Evolutionary conservation across 2,329 filamentous ascomycete genomes (phyloP).

Genomic region (Neobulgaria alba): DNA sequence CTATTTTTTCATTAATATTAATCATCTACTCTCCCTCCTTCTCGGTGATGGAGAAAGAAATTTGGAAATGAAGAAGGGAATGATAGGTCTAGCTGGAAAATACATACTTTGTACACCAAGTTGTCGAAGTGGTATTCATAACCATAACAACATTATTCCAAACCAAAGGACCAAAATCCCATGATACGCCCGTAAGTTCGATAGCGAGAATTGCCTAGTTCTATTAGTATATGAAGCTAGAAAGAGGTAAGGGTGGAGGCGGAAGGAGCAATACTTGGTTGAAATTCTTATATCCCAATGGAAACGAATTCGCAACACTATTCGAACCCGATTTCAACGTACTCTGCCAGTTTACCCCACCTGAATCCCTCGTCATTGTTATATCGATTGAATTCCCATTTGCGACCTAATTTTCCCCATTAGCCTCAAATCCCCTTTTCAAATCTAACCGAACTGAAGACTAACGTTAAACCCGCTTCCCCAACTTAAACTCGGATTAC

Average conservation of each 20-base stretch:
- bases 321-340: too few relatives aligned
- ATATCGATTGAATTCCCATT: background rate
- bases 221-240: background rate
- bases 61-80: background rate
- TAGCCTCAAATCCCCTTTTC: too few relatives aligned
- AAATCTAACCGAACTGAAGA: too few relatives aligned
- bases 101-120: background rate
- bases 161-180: background rate
- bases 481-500: background rate
- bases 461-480: too few relatives aligned
- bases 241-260: too few relatives aligned
- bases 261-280: background rate
- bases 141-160: background rate
- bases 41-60: too few relatives aligned
- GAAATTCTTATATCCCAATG: too few relatives aligned
- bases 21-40: background rate
- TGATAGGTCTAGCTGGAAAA: too few relatives aligned
- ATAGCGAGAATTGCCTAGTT: background rate
- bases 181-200: background rate
- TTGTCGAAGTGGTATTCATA: background rate
- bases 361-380: background rate
- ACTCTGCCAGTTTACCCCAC: too few relatives aligned
- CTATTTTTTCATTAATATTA: background rate
- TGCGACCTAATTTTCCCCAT: too few relatives aligned
- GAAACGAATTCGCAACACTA: too few relatives aligned